Conservation (phyloP, 495 filamentous ascomycete genomes). For the Xylaria cubensis region DNA sequence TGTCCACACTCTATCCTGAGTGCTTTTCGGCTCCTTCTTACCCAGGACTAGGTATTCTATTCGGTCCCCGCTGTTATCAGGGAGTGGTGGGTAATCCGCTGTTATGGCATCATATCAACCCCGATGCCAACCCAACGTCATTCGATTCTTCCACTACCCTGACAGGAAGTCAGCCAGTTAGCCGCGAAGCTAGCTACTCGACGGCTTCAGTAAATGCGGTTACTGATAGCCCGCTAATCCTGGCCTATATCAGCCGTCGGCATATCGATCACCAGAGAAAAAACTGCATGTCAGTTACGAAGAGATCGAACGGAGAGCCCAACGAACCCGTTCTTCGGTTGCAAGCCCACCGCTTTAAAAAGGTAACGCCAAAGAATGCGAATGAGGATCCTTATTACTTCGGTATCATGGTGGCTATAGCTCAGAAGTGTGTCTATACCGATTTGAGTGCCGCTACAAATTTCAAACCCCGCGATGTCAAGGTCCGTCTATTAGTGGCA, state of each 20-base stretch:
- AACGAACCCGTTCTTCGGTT: slow-evolving; percentile 47
- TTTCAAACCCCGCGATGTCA: slow-evolving; percentile 43
- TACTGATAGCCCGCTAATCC: slow-evolving; percentile 37
- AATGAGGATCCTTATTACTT: slow-evolving; percentile 53
- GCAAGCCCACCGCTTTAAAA: slow-evolving; percentile 46
- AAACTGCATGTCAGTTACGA: slow-evolving; percentile 42
- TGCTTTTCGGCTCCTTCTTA: slow-evolving; percentile 36
- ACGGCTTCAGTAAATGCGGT: neutral
- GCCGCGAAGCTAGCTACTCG: slow-evolving; percentile 27
- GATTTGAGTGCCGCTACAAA: slow-evolving; percentile 23
- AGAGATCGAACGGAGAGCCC: slow-evolving; percentile 33
- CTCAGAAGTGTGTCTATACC: slow-evolving; percentile 51
- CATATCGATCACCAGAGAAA: slow-evolving; percentile 43
- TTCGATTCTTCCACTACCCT: slow-evolving; percentile 48
- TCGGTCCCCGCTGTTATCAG: slow-evolving; percentile 39
- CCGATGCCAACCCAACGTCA: slow-evolving; percentile 30
- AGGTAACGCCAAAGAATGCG: slow-evolving; percentile 45
- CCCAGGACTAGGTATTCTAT: slow-evolving; percentile 46
- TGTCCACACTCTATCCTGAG: slow-evolving; percentile 45
- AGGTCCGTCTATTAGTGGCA: slow-evolving; percentile 49
- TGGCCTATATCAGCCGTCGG: slow-evolving; percentile 50
- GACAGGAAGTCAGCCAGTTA: slow-evolving; percentile 30
- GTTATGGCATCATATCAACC: slow-evolving; percentile 43
- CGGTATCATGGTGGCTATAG: slow-evolving; percentile 52
- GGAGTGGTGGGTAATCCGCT: slow-evolving; percentile 44